A percentile compares a stretch with the other conserved stretches of the same genome.
Evolutionary conservation across 2,329 filamentous ascomycete species (phyloP).

Genomic region (Knufia petricola): DNA sequence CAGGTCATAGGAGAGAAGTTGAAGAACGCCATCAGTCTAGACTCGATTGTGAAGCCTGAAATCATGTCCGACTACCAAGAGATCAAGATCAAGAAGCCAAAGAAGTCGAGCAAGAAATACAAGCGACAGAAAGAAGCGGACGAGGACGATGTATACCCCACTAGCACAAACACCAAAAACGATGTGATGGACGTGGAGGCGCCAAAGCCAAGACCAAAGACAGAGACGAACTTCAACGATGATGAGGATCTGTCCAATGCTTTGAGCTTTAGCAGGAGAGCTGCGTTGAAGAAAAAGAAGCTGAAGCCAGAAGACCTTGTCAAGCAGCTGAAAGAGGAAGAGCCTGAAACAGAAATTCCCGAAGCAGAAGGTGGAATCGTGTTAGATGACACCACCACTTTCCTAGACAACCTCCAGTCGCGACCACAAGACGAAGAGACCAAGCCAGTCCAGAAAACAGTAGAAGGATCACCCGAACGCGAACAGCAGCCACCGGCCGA

Average conservation of each 20-base stretch:
- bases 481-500: conserved; percentile 24
- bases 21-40: conserved; percentile 67
- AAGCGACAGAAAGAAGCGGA: conserved; percentile 60
- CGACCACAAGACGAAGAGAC: conserved; percentile 48
- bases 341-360: conserved; percentile 40
- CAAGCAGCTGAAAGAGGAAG: conserved; percentile 62
- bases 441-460: conserved; percentile 15
- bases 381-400: conserved; percentile 94
- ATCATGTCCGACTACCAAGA: conserved; percentile 82
- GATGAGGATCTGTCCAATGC: conserved; percentile 88
- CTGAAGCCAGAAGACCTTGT: conserved; percentile 82
- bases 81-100: conserved; percentile 88
- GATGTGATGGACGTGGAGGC: conserved; percentile 67
- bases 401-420: conserved; percentile 69
- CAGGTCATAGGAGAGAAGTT: conserved; percentile 47
- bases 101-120: conserved; percentile 71
- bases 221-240: conserved; percentile 63
- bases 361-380: conserved; percentile 59
- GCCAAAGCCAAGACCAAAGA: conserved; percentile 49
- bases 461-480: conserved; percentile 11
- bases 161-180: conserved; percentile 28
- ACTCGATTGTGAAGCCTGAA: conserved; percentile 54
- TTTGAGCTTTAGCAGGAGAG: conserved; percentile 70
- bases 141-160: conserved; percentile 44
- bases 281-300: conserved; percentile 85